Conservation (phyloP, 345 rosid genomes). For the Moricandia moricandioides region DNA sequence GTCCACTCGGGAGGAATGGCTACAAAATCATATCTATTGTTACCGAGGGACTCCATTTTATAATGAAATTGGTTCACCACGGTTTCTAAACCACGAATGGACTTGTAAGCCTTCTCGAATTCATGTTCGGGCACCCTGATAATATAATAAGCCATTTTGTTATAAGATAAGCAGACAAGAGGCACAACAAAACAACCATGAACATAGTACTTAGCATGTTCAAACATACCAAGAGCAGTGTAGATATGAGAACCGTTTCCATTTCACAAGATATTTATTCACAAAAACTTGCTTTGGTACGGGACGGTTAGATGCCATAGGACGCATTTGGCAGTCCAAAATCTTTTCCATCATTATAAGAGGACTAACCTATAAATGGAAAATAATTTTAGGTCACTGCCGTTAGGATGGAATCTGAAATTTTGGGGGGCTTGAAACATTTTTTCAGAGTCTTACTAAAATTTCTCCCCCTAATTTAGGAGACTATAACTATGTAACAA, state of each 20-base stretch:
- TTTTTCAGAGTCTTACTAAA: too few species aligned
- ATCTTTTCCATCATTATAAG: constrained; percentile 66
- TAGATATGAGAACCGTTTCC: constrained; percentile 90
- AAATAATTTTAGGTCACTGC: constrained; percentile 15
- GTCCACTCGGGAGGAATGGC: constrained; percentile 88
- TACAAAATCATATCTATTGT: constrained; percentile 63
- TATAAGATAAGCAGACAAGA: background rate
- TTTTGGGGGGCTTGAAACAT: too few species aligned
- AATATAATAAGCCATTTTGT: background rate
- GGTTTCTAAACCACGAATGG: constrained; percentile 56
- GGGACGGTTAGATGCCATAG: constrained; percentile 51
- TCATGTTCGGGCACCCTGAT: constrained; percentile 82
- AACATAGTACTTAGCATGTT: constrained; percentile 7
- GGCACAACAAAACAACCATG: background rate
- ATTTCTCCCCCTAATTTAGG: too few species aligned
- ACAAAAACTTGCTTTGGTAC: constrained; percentile 59
- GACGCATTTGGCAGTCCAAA: constrained; percentile 78
- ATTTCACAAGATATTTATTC: constrained; percentile 86
- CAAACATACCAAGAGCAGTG: constrained; percentile 79
- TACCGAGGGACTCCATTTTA: constrained; percentile 45
- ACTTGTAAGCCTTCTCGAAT: constrained; percentile 67
- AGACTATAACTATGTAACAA: too few species aligned
- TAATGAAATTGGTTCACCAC: constrained; percentile 62
- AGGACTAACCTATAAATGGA: constrained; percentile 65
- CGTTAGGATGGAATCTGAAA: too few species aligned